These are phyloP conservation scores for Middelhovenomyces tepae DNA, from an alignment of 805 yeast species.

Conservation along the genomic window DNA sequence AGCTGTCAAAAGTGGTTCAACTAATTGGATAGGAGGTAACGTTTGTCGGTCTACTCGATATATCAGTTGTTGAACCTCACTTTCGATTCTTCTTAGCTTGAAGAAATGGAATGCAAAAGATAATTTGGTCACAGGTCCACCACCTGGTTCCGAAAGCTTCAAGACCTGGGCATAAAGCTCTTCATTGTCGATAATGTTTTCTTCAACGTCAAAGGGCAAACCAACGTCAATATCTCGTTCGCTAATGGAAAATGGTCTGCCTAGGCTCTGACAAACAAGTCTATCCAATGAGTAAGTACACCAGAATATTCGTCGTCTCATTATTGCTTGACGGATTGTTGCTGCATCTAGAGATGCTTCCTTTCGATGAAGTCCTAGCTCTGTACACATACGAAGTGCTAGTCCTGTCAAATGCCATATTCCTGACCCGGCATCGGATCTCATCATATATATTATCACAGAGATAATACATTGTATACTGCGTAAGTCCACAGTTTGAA, in stretches of 20 bases:
- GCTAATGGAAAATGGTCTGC: conserved; percentile 7
- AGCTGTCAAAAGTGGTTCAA: conserved; percentile 2
- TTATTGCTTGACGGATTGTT: conserved; percentile 2
- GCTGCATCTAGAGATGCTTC: conserved; percentile 3
- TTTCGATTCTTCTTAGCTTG: too few species aligned
- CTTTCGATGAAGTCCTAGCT: conserved; percentile 11
- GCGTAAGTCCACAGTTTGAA: not conserved
- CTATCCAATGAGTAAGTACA: conserved; percentile 9
- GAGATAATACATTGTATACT: conserved; percentile 7
- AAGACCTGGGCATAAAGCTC: too few species aligned
- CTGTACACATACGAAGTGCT: conserved; percentile 10
- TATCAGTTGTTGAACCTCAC: too few species aligned
- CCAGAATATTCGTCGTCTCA: conserved; percentile 9
- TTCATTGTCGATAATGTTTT: conserved; percentile 4
- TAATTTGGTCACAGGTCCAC: conserved; percentile 22
- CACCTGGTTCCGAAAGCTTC: too few species aligned
- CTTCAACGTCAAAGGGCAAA: conserved; percentile 6
- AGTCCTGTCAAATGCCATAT: conserved; percentile 12
- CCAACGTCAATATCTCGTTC: conserved; percentile 10
- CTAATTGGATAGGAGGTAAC: conserved; percentile 1
- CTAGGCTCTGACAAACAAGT: too few species aligned
- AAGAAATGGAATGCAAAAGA: conserved; percentile 50
- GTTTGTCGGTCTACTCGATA: conserved; percentile 7
- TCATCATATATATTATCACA: conserved; percentile 4
- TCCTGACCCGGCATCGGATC: conserved; percentile 4